Base-by-base conservation (phyloP, 2,329 filamentous ascomycete genomes). In the Phyllosticta citribraziliensis region DNA sequence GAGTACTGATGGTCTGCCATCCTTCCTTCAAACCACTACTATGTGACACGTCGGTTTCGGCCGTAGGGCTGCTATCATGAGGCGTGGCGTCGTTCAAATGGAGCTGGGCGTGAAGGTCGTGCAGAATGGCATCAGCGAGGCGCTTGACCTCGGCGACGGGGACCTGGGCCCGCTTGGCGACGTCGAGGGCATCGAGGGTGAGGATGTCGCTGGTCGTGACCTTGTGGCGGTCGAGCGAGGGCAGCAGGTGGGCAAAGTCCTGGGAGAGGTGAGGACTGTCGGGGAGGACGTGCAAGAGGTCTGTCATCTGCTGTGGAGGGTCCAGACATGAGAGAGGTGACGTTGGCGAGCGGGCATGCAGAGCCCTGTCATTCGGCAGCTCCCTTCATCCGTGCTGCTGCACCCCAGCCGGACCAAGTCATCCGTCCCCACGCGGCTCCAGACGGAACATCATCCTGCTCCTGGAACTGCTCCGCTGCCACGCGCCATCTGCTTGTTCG, bases 221-320 rank as follows among this genome's bases (percentile, higher is more conserved):
- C 57, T 81, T 80, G 68, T 89, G 85, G 72, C 84, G 84, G 76
- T 97, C 93, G 60, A 97, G 83, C 22, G 85, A 84, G 2, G 89
- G 87, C 33, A 97, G 76, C 55, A 97, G 85, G 69, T 88, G 85
- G 52, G 86, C 80, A 76, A 88, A 93, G 64, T 82, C 81, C 70
- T 83, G 80, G 65, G 83, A 81, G 63, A 88, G 83, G 71, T 97
- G 95, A n/a, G 40, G 40, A 24, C 58, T 47, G 75, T 85, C 82
- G 68, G 93, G 91, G 66, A 97, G 83, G 72, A 95, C 84, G 71
- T 84, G 83, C 70, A 87, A 82, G 70, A 97, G 85, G 83, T 97
- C 93, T 69, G 87, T 91, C 90, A 95, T 95, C 77, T 73, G 17
- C n/a, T n/a, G n/a, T n/a, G n/a, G n/a, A n/a, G n/a, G n/a, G n/a